Evolutionary conservation across 805 yeast genomes (phyloP), one percentile per base, ranked within the genome.

Genomic region (Ogataea thermomethanolica): DNA sequence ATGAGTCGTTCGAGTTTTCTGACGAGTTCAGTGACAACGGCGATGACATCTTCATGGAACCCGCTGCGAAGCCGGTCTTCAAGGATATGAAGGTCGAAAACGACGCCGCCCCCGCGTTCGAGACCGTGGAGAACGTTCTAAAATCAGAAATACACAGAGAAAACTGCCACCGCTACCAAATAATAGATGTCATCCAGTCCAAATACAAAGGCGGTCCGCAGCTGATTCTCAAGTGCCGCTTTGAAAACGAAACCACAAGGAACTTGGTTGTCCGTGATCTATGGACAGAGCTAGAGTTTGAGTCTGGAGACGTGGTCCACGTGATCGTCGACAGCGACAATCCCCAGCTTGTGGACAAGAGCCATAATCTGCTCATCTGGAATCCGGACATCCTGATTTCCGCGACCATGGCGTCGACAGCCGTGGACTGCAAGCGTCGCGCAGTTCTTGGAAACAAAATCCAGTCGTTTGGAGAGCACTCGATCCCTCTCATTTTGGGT

Each of bases 311-410:
- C 55, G 69, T 84, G 0, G 67, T 84, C 12, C 86, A 84, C 58
- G 61, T 84, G 5, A 67, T 84, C 8, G 73, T 81, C 5, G 70
- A 60, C 4, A 30, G 37, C 12, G 44, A 31, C 3, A 61, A 58
- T 29, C 70, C 73, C 1, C 61, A 59, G 13, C 46, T 79, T 3
- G 71, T 82, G 7, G 85, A 81, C 48, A 67, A 70, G 33, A 72
- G 73, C 43, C 62, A 70, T 25, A 79, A 83, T 49, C 57, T 89
- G n/a, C 61, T 90, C 22, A 72, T 91, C 14, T 74, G 93, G 73
- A 76, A 84, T 49, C 99, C 99, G 0, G 98, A 93, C 56, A 63
- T 77, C 4, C 62, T 93, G 9, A 64, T 91, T 0, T 77, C 96
- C 0, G 89, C 96, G 2, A 93, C 98, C 0, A 66, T 81, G 4